phyloP scores from a whole-genome alignment of 2,329 filamentous ascomycete species.

The Diaporthe citrichinensis region DNA sequence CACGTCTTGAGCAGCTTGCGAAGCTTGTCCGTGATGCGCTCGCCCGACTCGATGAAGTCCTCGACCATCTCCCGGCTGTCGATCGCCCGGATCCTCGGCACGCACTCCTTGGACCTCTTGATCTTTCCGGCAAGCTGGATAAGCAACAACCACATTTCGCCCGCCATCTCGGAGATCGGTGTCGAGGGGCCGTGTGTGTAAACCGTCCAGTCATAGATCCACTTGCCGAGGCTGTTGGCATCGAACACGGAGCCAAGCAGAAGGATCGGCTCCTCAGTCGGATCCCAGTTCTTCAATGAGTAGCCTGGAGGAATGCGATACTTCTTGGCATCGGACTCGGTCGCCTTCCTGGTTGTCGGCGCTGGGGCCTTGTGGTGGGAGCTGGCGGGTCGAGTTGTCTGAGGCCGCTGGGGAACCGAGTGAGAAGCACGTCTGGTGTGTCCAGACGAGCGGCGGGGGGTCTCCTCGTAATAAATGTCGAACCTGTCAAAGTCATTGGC shows the following conservation, averaged over 20 bases:
- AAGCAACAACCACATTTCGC: conserved; percentile 93
- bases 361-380: conserved; percentile 57
- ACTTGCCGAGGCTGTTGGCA: conserved; percentile 96
- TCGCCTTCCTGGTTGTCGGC: conserved; percentile 59
- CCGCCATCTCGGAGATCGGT: conserved; percentile 90
- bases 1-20: conserved; percentile 90
- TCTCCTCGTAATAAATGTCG: conserved; percentile 59
- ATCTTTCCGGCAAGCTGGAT: conserved; percentile 96
- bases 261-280: conserved; percentile 92
- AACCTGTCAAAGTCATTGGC: conserved; percentile 55
- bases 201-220: conserved; percentile 99
- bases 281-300: conserved; percentile 98
- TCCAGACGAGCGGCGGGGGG: conserved; percentile 53
- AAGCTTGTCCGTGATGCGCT: conserved; percentile 88
- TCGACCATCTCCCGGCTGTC: conserved; percentile 87
- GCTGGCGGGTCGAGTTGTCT: conserved; percentile 64
- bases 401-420: conserved; percentile 64
- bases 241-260: conserved; percentile 96
- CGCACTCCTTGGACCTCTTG: conserved; percentile 87
- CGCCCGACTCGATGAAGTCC: conserved; percentile 91
- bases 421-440: conserved; percentile 65
- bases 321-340: conserved; percentile 70
- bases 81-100: conserved; percentile 77
- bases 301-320: conserved; percentile 90
- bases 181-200: conserved; percentile 86